Conservation (phyloP, 495 filamentous ascomycete genomes). For the Aspergillus mulundensis region DNA sequence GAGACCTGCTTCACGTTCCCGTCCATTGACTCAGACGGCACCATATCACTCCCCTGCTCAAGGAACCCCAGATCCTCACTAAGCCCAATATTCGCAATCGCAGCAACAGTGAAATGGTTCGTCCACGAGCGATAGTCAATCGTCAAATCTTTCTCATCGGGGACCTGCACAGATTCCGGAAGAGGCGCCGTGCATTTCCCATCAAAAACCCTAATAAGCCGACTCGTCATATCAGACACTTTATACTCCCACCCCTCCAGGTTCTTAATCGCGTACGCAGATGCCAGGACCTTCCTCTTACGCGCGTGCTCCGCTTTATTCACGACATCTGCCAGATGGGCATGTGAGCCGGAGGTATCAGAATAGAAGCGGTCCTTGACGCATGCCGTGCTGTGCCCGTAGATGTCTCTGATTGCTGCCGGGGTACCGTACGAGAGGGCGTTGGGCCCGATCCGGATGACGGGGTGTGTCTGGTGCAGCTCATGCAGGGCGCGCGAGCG, state of each 20-base stretch:
- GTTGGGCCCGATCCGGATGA: constrained; percentile 47
- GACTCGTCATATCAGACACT: constrained; percentile 39
- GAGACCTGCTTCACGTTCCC: constrained; percentile 12
- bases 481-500: constrained; percentile 32
- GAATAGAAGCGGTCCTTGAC: constrained; percentile 44
- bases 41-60: constrained; percentile 35
- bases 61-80: constrained; percentile 38
- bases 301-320: constrained; percentile 36
- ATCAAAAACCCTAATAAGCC: constrained; percentile 28
- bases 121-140: constrained; percentile 37
- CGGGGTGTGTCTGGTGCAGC: constrained; percentile 31
- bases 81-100: constrained; percentile 44
- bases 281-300: constrained; percentile 40
- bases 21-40: constrained; percentile 27
- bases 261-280: constrained; percentile 46
- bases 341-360: constrained; percentile 19
- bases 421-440: constrained; percentile 35
- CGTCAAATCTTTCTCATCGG: neutral
- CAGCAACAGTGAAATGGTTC: constrained; percentile 30
- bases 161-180: neutral
- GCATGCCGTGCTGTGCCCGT: constrained; percentile 44
- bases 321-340: constrained; percentile 36
- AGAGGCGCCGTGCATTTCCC: constrained; percentile 11
- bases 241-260: constrained; percentile 48
- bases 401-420: constrained; percentile 48